Evolutionary conservation across 1,284 basidiomycete species (phyloP), one percentile per base, ranked within the genome.

Genomic region (Dichomitus squalens): DNA sequence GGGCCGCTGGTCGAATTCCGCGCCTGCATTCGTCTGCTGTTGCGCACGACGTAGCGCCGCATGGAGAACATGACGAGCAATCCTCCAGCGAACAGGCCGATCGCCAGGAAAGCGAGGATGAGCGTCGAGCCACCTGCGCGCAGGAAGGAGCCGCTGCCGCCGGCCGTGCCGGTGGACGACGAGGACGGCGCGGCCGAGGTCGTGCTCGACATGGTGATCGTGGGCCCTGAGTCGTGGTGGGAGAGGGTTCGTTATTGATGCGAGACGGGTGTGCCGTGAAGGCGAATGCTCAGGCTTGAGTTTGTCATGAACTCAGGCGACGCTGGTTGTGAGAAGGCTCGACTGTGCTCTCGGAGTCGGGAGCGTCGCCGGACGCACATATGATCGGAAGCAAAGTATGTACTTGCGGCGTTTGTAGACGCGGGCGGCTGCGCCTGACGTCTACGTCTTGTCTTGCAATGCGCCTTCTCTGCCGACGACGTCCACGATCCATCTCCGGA

Each of bases 31-130:
- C 61, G 59, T 40, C 57, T 49, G 9, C 56, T 43, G 49, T 44
- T 53, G 38, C 34, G 35, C n/a, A 56, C 52, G 38, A 60, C 58
- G 25, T 59, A 66, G 21, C 66, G 63, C 31, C 69, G 66, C 52
- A 69, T 59, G 29, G 63, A 64, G 29, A 69, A 57, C 66, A 68
- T 63, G 29, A 66, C 65, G 35, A 70, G 44, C 41, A 68, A 57
- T 2, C 69, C 69, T 1, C 66, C 69, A 27, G 64, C 53, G 51
- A 70, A 69, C 23, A 70, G 61, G 21, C 68, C 68, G 8, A 70
- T 58, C 14, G 68, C 69, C 33, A 70, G 64, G 52, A 69, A 69
- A 7, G 66, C 67, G 49, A 70, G 69, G 49, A 70, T 64, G 63
- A 70, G 64, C 4, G 68, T 67, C 35, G 67, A 65, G 14, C 65